Evolutionary conservation across 345 rosid genomes (phyloP).

Genomic region (Eucalyptus marginata): DNA sequence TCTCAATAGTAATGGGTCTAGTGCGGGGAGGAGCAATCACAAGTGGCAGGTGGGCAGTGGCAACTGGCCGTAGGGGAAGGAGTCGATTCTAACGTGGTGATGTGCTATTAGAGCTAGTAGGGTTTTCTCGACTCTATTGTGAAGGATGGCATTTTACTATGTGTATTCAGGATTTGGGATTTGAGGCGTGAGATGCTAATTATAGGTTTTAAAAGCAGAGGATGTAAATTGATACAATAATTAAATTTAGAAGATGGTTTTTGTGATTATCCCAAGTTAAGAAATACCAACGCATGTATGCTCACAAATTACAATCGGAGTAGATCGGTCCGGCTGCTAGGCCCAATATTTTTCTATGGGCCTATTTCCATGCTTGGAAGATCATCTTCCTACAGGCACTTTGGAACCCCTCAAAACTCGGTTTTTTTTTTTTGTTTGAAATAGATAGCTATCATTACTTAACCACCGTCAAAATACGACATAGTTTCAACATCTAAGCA

Average conservation of each 20-base stretch:
- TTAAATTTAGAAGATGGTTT: neutral
- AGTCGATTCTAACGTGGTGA: accelerated
- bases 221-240: neutral
- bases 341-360: neutral
- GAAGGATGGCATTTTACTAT: neutral
- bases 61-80: neutral
- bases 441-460: too few relatives aligned
- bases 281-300: accelerated
- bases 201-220: neutral
- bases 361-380: neutral
- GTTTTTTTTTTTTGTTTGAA: too few relatives aligned
- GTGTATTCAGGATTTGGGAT: neutral
- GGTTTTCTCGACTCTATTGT: neutral
- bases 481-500: too few relatives aligned
- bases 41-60: too few relatives aligned
- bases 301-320: neutral
- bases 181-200: neutral
- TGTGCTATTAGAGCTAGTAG: neutral
- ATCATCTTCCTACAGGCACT: neutral
- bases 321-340: neutral
- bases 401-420: neutral
- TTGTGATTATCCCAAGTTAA: neutral
- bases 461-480: too few relatives aligned
- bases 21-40: neutral
- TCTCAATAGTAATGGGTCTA: neutral